Evolutionary conservation across 176 grass and related monocot genomes (phyloP), one percentile per base, ranked within the genome.

Genomic region (Alopecurus myosuroides): DNA sequence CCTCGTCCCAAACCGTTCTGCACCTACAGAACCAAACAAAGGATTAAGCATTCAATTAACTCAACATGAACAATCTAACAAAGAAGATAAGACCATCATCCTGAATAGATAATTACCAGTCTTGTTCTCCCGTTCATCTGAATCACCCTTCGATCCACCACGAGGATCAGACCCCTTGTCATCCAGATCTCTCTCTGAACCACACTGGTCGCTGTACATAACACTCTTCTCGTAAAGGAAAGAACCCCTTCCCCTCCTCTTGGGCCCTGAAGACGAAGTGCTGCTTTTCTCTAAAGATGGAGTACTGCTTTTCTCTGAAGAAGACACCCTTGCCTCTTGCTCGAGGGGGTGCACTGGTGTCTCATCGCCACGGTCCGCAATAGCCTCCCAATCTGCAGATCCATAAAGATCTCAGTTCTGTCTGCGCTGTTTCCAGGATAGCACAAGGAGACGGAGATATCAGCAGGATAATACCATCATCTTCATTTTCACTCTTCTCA

Each of bases 221-320:
- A 82, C 90, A 83, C 96, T 94, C 85, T 92, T 92, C 7, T 94
- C 31, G 15, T 95, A 98, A 19, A 98, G 91, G 76, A 98, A 98
- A 12, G 91, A 95, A 52, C 96, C 96, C 70, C 93, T 90, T 60
- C 96, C 96, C 58, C 76, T 91, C 86, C 96, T 89, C 85, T 87
- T 98, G 64, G 96, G 89, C 36, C 82, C 84, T 69, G 70, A 83
- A 77, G 80, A 63, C 11, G 80, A 46, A 36, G 83, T 68, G 41
- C 79, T 34, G 29, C 84, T 90, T 80, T 87, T 83, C 35, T 86
- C 81, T 71, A 68, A 84, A 71, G 80, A 55, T 20, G 80, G 53
- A 36, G 83, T 68, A 34, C 78, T 48, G 42, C 86, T 90, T 80
- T 87, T 83, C 35, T 85, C 69, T 4, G 55, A 79, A 80, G 84